Evolutionary conservation across 78 protist genomes (phyloP).

Genomic region (Mantamonas sphyraenae): DNA sequence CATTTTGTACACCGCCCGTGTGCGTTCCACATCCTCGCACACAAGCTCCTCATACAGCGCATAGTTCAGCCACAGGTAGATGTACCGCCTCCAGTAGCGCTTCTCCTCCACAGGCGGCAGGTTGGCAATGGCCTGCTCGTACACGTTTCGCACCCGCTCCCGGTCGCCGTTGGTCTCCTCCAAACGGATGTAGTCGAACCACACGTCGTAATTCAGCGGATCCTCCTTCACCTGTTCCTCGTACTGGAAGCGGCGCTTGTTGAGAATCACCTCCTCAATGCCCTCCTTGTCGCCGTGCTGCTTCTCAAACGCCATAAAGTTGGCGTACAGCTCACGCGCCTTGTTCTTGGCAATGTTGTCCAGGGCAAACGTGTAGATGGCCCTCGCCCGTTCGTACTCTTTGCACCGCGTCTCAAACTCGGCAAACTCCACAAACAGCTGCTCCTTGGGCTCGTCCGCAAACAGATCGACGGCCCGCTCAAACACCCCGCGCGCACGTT

Average conservation of each 20-base stretch:
- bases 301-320: constrained; percentile 76
- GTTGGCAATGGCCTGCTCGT: constrained; percentile 91
- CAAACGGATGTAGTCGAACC: constrained; percentile 93
- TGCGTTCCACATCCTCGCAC: constrained; percentile 70
- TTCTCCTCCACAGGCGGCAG: constrained; percentile 86
- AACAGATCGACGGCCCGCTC: constrained; percentile 62
- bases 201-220: constrained; percentile 83
- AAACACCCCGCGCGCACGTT: constrained; percentile 45
- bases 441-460: constrained; percentile 60
- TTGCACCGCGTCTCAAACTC: constrained; percentile 70
- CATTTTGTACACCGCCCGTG: constrained; percentile 71
- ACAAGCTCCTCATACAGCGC: constrained; percentile 87
- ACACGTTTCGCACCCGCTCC: constrained; percentile 68
- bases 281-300: constrained; percentile 72
- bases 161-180: constrained; percentile 77
- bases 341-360: constrained; percentile 61
- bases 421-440: constrained; percentile 82
- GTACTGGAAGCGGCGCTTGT: constrained; percentile 76
- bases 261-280: constrained; percentile 77
- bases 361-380: constrained; percentile 82
- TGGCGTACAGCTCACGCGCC: constrained; percentile 64
- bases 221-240: constrained; percentile 59
- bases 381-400: constrained; percentile 84
- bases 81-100: constrained; percentile 86
- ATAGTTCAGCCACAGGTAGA: constrained; percentile 93